Evolutionary conservation across 2,329 filamentous ascomycete genomes (phyloP).

Genomic region (Neospermospora avenae): DNA sequence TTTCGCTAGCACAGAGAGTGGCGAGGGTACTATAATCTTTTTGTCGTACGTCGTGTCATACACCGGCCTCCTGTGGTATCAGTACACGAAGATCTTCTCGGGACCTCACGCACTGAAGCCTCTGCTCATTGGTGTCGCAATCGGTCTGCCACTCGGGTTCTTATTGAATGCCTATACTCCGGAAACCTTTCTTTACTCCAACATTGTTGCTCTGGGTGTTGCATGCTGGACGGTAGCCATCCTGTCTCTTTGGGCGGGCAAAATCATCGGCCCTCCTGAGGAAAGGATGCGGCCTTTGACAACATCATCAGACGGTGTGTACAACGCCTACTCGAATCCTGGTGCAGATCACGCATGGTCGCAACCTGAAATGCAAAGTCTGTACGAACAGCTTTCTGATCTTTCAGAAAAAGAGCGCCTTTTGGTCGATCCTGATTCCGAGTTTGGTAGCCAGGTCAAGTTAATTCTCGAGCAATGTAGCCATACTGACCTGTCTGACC

Average conservation of each 20-base stretch:
- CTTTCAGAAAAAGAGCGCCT: conserved; percentile 41
- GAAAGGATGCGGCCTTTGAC: conserved; percentile 4
- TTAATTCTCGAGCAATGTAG: conserved; percentile 31
- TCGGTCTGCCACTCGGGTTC: conserved; percentile 46
- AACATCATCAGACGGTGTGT: background rate
- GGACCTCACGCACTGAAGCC: conserved; percentile 48
- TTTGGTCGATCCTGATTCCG: conserved; percentile 41
- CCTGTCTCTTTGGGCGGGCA: conserved; percentile 45
- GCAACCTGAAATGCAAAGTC: conserved; percentile 46
- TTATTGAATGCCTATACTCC: conserved; percentile 40
- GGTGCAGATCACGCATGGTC: conserved; percentile 44
- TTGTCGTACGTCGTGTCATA: conserved; percentile 25
- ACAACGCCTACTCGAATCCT: conserved; percentile 25
- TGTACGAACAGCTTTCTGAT: conserved; percentile 41
- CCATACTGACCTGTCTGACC: conserved; percentile 1
- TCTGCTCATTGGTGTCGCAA: conserved; percentile 42
- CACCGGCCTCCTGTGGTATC: conserved; percentile 46
- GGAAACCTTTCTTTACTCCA: conserved; percentile 40
- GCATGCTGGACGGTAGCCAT: conserved; percentile 52
- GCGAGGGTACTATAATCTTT: conserved; percentile 20
- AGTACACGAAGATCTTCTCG: conserved; percentile 45
- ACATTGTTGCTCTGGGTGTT: conserved; percentile 45
- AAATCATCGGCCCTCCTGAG: conserved; percentile 45
- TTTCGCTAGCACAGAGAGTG: conserved; percentile 40
- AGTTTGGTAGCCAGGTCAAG: conserved; percentile 43